Percentiles rank a stretch among this genome's conserved stretches.
Evolutionary conservation across 1,284 basidiomycete species (phyloP).

Genomic region (Tetrapyrgos nigripes): DNA sequence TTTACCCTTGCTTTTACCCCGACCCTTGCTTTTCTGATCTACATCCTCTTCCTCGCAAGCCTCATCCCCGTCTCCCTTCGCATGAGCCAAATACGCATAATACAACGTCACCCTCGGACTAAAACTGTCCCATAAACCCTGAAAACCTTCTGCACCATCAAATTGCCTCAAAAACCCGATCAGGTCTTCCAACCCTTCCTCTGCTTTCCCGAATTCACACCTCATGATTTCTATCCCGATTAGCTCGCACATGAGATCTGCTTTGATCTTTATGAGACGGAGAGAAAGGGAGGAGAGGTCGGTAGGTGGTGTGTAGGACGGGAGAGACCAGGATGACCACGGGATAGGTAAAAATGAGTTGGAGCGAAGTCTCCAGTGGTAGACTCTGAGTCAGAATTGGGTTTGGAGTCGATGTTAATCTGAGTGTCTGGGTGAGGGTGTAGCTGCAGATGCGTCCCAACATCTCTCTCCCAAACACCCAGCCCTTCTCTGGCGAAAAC

Average conservation of each 20-base stretch:
- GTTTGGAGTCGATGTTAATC: background rate
- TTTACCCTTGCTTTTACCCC: no score
- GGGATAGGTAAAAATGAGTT: constrained; percentile 4
- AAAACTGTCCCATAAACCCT: constrained; percentile 60
- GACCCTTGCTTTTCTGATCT: no score
- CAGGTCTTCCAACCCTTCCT: constrained; percentile 49
- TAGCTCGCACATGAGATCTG: constrained; percentile 73
- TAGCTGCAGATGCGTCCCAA: constrained; percentile 42
- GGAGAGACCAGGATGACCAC: constrained; percentile 32
- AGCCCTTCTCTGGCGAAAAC: constrained; percentile 72
- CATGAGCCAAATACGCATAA: constrained; percentile 76
- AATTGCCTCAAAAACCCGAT: constrained; percentile 66
- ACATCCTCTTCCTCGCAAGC: no score
- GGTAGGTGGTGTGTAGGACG: constrained; percentile 56
- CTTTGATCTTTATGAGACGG: constrained; percentile 65
- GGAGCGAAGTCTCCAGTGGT: no score
- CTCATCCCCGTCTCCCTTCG: constrained; percentile 43
- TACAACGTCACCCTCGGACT: constrained; percentile 68
- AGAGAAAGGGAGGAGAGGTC: constrained; percentile 58
- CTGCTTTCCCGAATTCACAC: constrained; percentile 68
- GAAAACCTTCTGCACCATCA: no score
- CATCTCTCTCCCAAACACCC: constrained; percentile 53
- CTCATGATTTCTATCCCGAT: constrained; percentile 67
- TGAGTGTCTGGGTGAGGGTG: background rate
- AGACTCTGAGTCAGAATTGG: no score